These are phyloP conservation scores for Mycocalia duriaeana DNA, from an alignment of 1,284 basidiomycete genomes.

Conservation along the genomic window DNA sequence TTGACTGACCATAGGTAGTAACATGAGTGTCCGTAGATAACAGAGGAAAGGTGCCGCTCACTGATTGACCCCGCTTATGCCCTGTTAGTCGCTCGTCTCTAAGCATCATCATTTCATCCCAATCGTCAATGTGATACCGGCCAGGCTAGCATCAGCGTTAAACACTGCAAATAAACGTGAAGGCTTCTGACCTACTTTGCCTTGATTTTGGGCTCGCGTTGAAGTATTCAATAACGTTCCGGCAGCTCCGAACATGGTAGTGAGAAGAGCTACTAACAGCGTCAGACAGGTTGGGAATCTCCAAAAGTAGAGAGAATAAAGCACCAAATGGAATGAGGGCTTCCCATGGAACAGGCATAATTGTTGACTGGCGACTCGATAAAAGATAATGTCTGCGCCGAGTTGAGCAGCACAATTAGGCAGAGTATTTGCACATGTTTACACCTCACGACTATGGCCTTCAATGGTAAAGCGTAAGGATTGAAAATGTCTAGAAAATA, in stretches of 20 bases:
- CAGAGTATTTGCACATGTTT: slow-evolving; percentile 9
- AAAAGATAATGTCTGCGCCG: neutral
- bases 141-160: slow-evolving; percentile 53
- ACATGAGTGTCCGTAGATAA: slow-evolving; percentile 4
- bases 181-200: slow-evolving; percentile 67
- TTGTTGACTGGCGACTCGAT: too few relatives aligned
- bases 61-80: slow-evolving; percentile 78
- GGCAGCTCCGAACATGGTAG: slow-evolving; percentile 83
- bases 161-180: neutral
- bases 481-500: too few relatives aligned
- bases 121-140: slow-evolving; percentile 79
- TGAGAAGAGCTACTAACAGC: slow-evolving; percentile 65
- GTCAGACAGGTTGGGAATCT: neutral
- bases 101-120: slow-evolving; percentile 95
- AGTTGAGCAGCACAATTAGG: too few relatives aligned
- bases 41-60: slow-evolving; percentile 38
- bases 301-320: slow-evolving; percentile 25
- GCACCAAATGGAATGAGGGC: slow-evolving; percentile 91
- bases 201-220: slow-evolving; percentile 77
- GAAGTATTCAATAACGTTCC: slow-evolving; percentile 82
- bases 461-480: too few relatives aligned
- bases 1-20: too few relatives aligned
- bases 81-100: slow-evolving; percentile 88
- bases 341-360: slow-evolving; percentile 93
- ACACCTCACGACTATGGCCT: neutral